Conservation (phyloP, 2,329 filamentous ascomycete genomes). For the Laburnicola sp. region DNA sequence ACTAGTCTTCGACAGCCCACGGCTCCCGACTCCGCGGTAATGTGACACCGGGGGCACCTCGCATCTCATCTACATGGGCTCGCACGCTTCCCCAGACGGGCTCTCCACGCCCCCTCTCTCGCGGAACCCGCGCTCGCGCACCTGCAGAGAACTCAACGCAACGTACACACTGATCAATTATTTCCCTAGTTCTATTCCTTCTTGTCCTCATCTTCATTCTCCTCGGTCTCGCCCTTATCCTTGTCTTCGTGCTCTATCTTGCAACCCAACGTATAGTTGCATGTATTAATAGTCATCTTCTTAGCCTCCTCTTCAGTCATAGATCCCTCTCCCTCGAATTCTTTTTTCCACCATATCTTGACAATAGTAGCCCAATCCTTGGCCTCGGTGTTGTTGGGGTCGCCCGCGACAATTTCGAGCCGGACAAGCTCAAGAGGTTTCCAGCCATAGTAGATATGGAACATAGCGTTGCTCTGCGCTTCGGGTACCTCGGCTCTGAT, state of each 20-base stretch:
- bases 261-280: background rate
- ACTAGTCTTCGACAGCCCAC: background rate
- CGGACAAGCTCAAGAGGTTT: background rate
- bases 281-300: slow-evolving; percentile 1
- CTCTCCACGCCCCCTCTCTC: slow-evolving; percentile 1
- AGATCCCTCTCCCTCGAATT: background rate
- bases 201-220: background rate
- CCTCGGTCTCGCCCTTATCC: background rate
- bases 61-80: slow-evolving; percentile 1
- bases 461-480: background rate
- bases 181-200: background rate
- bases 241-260: slow-evolving; percentile 2
- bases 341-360: slow-evolving; percentile 5
- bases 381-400: slow-evolving; percentile 2
- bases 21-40: background rate
- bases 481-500: background rate
- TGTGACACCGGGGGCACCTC: background rate
- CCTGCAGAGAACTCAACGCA: background rate
- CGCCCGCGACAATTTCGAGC: slow-evolving; percentile 3
- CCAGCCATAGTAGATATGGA: slow-evolving; percentile 4
- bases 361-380: slow-evolving; percentile 4
- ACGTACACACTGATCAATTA: slow-evolving; percentile 1
- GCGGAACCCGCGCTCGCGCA: background rate
- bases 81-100: background rate
- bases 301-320: slow-evolving; percentile 3